phyloP scores from a whole-genome alignment of 2,329 filamentous ascomycete species.

The Ascochyta fabae region DNA sequence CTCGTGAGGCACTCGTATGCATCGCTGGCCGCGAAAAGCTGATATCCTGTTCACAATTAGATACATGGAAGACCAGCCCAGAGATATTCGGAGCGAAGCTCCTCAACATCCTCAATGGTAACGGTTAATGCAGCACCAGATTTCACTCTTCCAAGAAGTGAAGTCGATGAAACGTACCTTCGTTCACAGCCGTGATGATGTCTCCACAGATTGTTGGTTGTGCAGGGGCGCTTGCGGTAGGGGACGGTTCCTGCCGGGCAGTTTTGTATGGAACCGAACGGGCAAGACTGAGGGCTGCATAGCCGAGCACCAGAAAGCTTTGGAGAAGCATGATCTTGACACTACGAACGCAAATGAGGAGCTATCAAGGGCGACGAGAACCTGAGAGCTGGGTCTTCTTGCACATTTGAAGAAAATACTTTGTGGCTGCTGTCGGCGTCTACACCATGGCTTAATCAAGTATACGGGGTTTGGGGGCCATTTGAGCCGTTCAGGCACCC shows the following conservation, averaged over 20 bases:
- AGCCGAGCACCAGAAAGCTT: background rate
- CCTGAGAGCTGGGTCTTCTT: background rate
- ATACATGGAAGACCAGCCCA: background rate
- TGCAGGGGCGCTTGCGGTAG: slow-evolving; percentile 13
- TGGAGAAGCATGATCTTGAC: background rate
- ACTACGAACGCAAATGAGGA: background rate
- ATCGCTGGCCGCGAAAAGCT: slow-evolving; percentile 13
- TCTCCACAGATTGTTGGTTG: slow-evolving; percentile 22
- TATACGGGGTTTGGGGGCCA: background rate
- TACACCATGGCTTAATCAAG: background rate
- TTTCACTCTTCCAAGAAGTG: background rate
- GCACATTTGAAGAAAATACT: background rate
- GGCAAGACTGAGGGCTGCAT: slow-evolving; percentile 3
- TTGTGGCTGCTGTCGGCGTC: background rate
- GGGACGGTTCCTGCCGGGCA: slow-evolving; percentile 18
- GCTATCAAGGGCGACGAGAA: background rate
- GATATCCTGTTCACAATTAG: background rate
- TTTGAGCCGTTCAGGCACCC: slow-evolving; percentile 2
- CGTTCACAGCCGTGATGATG: slow-evolving; percentile 15
- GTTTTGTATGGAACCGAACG: slow-evolving; percentile 14
- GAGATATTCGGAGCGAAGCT: background rate
- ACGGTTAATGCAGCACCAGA: background rate
- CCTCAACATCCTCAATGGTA: background rate
- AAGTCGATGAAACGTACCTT: slow-evolving; percentile 7
- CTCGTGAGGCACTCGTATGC: slow-evolving; percentile 52